phyloP scores from a whole-genome alignment of 805 yeast species.

The Candida saitoana region DNA sequence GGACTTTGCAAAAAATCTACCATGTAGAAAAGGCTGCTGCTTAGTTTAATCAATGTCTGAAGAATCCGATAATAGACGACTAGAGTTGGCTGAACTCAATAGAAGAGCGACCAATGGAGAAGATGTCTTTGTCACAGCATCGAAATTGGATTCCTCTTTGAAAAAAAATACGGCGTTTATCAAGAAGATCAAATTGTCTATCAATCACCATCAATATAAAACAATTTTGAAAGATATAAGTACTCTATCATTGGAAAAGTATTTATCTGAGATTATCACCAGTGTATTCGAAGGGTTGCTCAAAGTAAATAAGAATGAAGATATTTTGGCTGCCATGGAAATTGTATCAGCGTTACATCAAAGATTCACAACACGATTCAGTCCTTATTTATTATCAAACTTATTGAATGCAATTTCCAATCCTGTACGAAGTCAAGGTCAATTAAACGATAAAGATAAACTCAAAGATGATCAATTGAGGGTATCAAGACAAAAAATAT shows the following conservation, averaged over 20 bases:
- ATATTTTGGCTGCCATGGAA: constrained; percentile 60
- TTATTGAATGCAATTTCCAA: constrained; percentile 39
- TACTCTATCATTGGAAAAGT: constrained; percentile 65
- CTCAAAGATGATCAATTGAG: constrained; percentile 45
- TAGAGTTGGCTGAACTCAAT: constrained; percentile 34
- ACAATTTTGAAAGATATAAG: constrained; percentile 57
- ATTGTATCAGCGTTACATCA: constrained; percentile 73
- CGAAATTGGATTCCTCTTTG: constrained; percentile 64
- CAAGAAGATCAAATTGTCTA: constrained; percentile 57
- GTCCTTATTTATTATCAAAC: constrained; percentile 44
- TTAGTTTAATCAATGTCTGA: constrained; percentile 10
- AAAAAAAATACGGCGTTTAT: constrained; percentile 81
- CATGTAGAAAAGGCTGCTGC: no score
- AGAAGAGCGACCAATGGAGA: constrained; percentile 52
- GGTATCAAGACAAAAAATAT: constrained; percentile 39
- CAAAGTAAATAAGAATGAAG: constrained; percentile 50
- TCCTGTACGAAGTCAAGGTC: constrained; percentile 16
- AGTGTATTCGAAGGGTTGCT: constrained; percentile 61
- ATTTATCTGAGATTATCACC: constrained; percentile 62
- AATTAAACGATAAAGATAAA: constrained; percentile 18
- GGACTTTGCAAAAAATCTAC: no score
- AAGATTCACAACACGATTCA: constrained; percentile 54
- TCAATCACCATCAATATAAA: constrained; percentile 47
- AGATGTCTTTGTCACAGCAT: constrained; percentile 10
- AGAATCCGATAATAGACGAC: constrained; percentile 16